Evolutionary conservation across 176 grass and related monocot genomes (phyloP), one percentile per base, ranked within the genome.

Genomic region (Tuctoria greenei): DNA sequence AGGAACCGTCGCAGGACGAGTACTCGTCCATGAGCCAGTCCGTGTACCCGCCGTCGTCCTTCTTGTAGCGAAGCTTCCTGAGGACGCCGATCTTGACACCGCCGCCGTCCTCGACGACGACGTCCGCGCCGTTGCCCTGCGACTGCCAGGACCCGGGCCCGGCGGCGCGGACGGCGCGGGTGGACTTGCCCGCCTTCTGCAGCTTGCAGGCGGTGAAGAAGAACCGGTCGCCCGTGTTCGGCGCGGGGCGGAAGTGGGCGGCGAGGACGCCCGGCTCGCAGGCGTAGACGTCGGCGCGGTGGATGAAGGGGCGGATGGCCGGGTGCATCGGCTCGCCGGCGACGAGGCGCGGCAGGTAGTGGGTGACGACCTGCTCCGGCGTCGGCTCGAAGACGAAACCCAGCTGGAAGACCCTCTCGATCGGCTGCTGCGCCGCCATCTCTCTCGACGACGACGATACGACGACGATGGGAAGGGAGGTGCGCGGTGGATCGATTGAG

Each of bases 401-500:
- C 0, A 51, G 47, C 0, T 51, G 17, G 47, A 51, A 17, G 16
- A 6, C 16, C 5, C 5, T 51, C 47, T 51, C 47, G 5, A 51
- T 51, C 16, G 16, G 1, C 50, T 0, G 47, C 15, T 16, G 16
- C 47, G 47, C 17, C 47, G 47, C 16, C 47, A 51, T 51, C 38
- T 40, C 38, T 16, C 45, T 44, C 10, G 5, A 15, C 45, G 14
- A 86, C 72, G 42, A 45, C 79, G 8, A 90, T 0, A 77, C 87
- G 1, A 61, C 80, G 14, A 90, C 38, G 5, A n/a, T n/a, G n/a
- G n/a, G n/a, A n/a, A n/a, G n/a, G n/a, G n/a, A n/a, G n/a, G n/a
- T n/a, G n/a, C n/a, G n/a, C n/a, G n/a, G n/a, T n/a, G n/a, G n/a
- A n/a, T n/a, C n/a, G n/a, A n/a, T n/a, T n/a, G 80, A 79, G 54